Evolutionary conservation across 2,329 filamentous ascomycete species (phyloP).

Genomic region (Penicillium sp.): DNA sequence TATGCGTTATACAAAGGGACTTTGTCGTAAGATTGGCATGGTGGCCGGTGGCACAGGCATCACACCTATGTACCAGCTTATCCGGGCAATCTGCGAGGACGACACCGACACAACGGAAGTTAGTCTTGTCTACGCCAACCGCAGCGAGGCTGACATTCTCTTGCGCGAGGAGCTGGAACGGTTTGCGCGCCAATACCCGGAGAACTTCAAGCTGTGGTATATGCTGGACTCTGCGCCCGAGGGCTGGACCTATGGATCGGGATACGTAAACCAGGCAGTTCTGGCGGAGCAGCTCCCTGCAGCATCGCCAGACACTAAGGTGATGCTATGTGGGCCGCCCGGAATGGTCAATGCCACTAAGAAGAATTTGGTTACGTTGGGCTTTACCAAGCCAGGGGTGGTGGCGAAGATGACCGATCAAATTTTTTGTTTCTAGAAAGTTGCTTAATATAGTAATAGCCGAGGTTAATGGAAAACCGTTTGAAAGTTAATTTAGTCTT

Average conservation of each 20-base stretch:
- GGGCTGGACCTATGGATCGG: slow-evolving; percentile 50
- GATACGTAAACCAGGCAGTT: slow-evolving; percentile 53
- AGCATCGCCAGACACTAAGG: slow-evolving; percentile 48
- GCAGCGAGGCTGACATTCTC: slow-evolving; percentile 58
- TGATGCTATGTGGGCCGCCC: slow-evolving; percentile 61
- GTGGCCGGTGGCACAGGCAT: slow-evolving; percentile 42
- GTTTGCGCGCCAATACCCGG: slow-evolving; percentile 51
- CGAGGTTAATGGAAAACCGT: slow-evolving; percentile 3
- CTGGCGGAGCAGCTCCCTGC: slow-evolving; percentile 51
- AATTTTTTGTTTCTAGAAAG: slow-evolving; percentile 49
- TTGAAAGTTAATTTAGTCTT: too few species aligned
- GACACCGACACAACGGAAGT: slow-evolving; percentile 56
- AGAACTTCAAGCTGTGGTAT: slow-evolving; percentile 57
- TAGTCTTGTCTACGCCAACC: slow-evolving; percentile 59
- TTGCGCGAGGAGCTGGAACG: slow-evolving; percentile 55
- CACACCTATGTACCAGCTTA: slow-evolving; percentile 60
- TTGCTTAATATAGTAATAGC: slow-evolving; percentile 29
- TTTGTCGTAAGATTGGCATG: slow-evolving; percentile 38
- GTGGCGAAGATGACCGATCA: slow-evolving; percentile 55
- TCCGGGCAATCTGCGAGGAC: slow-evolving; percentile 62
- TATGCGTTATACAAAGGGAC: slow-evolving; percentile 30
- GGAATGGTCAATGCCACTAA: slow-evolving; percentile 59
- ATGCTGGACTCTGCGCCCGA: slow-evolving; percentile 50
- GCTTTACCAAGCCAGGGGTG: slow-evolving; percentile 51
- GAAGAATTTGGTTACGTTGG: slow-evolving; percentile 49